Conservation (phyloP, 306 rosid genomes). For the Delonix regia region DNA sequence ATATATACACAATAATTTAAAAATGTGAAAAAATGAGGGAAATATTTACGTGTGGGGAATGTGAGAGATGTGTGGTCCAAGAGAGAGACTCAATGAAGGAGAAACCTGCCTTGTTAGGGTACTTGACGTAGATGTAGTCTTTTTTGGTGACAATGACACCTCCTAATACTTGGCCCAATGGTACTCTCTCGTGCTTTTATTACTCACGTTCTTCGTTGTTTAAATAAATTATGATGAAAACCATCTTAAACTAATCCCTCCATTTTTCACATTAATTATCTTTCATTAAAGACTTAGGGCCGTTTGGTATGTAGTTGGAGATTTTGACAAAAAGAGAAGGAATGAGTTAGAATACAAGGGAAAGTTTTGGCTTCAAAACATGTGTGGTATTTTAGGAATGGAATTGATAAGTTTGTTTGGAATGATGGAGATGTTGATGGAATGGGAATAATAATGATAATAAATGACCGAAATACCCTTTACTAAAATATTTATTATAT, state of each 20-base stretch:
- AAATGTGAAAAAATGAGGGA: background rate
- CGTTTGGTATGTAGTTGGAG: no score
- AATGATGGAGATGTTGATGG: no score
- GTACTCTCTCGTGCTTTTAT: background rate
- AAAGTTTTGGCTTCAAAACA: no score
- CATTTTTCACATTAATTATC: no score
- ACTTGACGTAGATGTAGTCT: constrained; percentile 20
- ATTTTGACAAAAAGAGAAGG: no score
- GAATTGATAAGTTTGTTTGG: no score
- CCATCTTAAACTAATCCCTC: background rate
- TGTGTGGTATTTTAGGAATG: no score
- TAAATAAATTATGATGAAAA: background rate
- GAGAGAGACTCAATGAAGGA: background rate
- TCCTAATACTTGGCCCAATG: background rate
- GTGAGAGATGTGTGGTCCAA: constrained; percentile 14
- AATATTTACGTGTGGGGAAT: background rate
- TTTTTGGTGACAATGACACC: constrained; percentile 19
- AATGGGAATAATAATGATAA: no score
- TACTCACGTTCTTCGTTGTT: background rate
- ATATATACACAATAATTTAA: background rate
- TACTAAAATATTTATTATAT: no score
- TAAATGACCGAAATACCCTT: no score
- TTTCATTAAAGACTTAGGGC: background rate
- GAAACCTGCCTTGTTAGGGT: constrained; percentile 10
- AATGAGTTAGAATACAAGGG: no score